These are phyloP conservation scores for Komagataea norvegica DNA, from an alignment of 1,139 yeast species.

Conservation along the genomic window DNA sequence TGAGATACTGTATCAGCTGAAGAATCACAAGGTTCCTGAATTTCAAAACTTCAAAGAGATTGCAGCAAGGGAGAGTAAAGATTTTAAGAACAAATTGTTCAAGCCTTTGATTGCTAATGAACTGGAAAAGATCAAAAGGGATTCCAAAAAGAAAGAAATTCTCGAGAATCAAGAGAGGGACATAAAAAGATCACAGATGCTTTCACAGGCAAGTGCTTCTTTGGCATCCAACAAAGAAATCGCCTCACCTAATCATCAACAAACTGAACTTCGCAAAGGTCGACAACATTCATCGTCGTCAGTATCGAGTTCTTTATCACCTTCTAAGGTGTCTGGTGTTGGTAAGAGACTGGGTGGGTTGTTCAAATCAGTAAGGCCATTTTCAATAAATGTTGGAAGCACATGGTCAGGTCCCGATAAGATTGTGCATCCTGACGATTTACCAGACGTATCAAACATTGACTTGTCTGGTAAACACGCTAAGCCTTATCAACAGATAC, in stretches of 20 bases:
- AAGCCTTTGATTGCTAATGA: conserved; percentile 43
- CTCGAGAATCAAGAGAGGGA: conserved; percentile 38
- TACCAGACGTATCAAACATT: conserved; percentile 50
- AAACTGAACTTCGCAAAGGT: conserved; percentile 16
- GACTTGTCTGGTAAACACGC: conserved; percentile 38
- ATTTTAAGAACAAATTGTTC: conserved; percentile 39
- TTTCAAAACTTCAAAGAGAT: conserved; percentile 33
- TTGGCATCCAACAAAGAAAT: conserved; percentile 9
- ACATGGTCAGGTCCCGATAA: conserved; percentile 44
- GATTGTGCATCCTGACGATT: conserved; percentile 46
- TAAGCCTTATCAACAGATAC: conserved; percentile 55
- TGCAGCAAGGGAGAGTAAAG: conserved; percentile 40
- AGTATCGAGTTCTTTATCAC: conserved; percentile 12
- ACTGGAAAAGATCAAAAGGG: conserved; percentile 47
- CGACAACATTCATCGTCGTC: conserved; percentile 13
- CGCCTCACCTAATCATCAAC: conserved; percentile 15
- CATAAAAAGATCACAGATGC: conserved; percentile 26
- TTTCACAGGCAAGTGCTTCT: conserved; percentile 24
- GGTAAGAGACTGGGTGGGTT: conserved; percentile 40
- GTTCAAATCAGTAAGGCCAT: conserved; percentile 41
- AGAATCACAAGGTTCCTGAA: conserved; percentile 16
- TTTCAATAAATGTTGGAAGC: conserved; percentile 38
- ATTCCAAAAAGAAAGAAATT: conserved; percentile 40
- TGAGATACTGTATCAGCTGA: conserved; percentile 24
- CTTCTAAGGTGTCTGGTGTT: conserved; percentile 27